phyloP scores from a whole-genome alignment of 345 rosid genomes.

The Gossypium ekmanianum region DNA sequence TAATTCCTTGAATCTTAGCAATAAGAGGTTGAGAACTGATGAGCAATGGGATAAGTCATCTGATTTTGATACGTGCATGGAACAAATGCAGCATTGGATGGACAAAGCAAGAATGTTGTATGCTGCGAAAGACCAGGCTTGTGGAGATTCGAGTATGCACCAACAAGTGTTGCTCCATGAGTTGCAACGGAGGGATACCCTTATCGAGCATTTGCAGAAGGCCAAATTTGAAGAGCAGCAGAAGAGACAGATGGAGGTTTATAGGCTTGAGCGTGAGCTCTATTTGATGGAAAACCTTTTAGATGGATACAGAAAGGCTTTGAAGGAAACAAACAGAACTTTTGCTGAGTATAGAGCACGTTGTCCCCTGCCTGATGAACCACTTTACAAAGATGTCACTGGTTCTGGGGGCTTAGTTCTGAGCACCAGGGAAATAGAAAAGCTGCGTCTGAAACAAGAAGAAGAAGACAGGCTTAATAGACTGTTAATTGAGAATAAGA shows the following conservation, averaged over 20 bases:
- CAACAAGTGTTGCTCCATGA: conserved; percentile 51
- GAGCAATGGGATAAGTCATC: conserved; percentile 48
- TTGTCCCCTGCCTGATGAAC: conserved; percentile 47
- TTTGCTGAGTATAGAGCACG: conserved; percentile 62
- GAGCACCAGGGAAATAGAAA: conserved; percentile 63
- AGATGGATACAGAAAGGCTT: conserved; percentile 72
- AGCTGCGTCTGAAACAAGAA: conserved; percentile 57
- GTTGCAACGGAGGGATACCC: conserved; percentile 41
- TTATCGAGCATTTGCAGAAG: conserved; percentile 60
- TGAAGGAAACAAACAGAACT: conserved; percentile 58
- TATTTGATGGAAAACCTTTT: conserved; percentile 59
- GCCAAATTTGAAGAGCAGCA: conserved; percentile 53
- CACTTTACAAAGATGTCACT: conserved; percentile 67
- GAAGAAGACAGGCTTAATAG: conserved; percentile 56
- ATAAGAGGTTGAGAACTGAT: conserved; percentile 68
- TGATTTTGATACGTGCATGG: conserved; percentile 44
- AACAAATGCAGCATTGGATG: conserved; percentile 39
- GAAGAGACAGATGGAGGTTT: conserved; percentile 44
- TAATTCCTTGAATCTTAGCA: conserved; percentile 42
- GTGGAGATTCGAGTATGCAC: conserved; percentile 38
- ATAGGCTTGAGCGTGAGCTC: conserved; percentile 72
- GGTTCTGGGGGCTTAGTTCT: conserved; percentile 80
- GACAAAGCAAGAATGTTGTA: conserved; percentile 49
- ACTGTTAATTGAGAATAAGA: conserved; percentile 34
- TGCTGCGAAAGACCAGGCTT: conserved; percentile 47